Conservation (phyloP, 225 moss, liverwort and hornwort genomes). For the Marchantia polymorpha region DNA sequence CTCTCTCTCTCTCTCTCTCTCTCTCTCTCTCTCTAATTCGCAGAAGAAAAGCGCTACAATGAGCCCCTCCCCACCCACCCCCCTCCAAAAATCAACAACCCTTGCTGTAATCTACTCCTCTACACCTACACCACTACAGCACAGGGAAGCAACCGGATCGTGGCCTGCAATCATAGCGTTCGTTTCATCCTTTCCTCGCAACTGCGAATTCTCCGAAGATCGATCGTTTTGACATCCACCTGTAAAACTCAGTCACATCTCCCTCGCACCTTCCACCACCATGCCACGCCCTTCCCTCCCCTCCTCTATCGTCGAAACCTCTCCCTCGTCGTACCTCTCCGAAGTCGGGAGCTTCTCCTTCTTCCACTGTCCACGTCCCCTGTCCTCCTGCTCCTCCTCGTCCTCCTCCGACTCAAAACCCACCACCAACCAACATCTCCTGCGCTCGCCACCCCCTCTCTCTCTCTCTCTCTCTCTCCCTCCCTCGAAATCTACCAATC, state of each 20-base stretch:
- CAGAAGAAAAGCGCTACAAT: not conserved
- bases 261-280: not conserved
- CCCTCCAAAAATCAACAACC: constrained; percentile 7
- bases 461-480: not conserved
- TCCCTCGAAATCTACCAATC: not conserved
- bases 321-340: not conserved
- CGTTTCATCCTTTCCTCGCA: constrained; percentile 9
- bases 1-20: too few species aligned
- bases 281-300: not conserved
- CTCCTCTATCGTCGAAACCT: not conserved
- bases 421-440: not conserved
- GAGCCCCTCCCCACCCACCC: too few species aligned
- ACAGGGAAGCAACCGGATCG: constrained; percentile 18
- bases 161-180: constrained; percentile 8
- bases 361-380: not conserved
- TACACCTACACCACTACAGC: not conserved
- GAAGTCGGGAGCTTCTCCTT: too few species aligned
- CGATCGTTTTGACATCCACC: not conserved
- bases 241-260: constrained; percentile 11
- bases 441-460: not conserved
- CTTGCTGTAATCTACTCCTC: constrained; percentile 10
- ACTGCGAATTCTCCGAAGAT: constrained; percentile 12
- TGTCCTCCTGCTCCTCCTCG: not conserved
- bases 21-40: not conserved
- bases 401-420: not conserved